Conservation (phyloP, 2,329 filamentous ascomycete genomes). For the Mariannaea sp. region DNA sequence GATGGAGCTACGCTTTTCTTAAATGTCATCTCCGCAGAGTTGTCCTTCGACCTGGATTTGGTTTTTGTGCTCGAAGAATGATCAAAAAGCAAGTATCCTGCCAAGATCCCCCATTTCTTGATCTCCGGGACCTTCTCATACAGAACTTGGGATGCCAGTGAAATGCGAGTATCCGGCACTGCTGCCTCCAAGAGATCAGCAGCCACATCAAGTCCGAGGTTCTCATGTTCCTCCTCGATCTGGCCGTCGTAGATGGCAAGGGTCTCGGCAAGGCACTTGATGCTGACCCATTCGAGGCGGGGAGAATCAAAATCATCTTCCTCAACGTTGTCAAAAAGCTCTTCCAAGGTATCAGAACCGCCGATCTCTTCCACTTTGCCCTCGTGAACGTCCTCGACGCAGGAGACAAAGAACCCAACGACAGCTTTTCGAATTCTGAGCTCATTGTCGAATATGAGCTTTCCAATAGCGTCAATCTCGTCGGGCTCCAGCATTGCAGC, state of each 20-base stretch:
- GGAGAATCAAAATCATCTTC: conserved; percentile 78
- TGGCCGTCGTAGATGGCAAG: conserved; percentile 80
- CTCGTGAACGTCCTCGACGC: conserved; percentile 81
- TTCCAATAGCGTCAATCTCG: conserved; percentile 87
- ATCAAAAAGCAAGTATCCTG: conserved; percentile 90
- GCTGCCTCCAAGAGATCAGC: conserved; percentile 64
- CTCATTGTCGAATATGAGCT: conserved; percentile 88
- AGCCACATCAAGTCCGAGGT: conserved; percentile 55
- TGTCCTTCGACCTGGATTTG: conserved; percentile 55
- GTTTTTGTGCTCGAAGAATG: conserved; percentile 70
- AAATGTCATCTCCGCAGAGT: conserved; percentile 63
- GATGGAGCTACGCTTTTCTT: conserved; percentile 75
- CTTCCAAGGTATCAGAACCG: conserved; percentile 76
- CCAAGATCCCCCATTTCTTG: conserved; percentile 83
- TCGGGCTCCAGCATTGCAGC: conserved; percentile 87
- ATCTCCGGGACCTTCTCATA: conserved; percentile 83
- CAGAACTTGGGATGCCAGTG: conserved; percentile 82
- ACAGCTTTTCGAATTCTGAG: conserved; percentile 84
- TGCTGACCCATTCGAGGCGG: conserved; percentile 82
- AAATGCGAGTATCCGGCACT: conserved; percentile 78
- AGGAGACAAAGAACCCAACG: conserved; percentile 86
- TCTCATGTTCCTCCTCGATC: conserved; percentile 60
- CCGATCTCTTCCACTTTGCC: conserved; percentile 82
- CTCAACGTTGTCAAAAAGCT: conserved; percentile 70
- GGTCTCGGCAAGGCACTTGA: conserved; percentile 87